Conservation (phyloP, 2,329 filamentous ascomycete species). For the Ophiosphaerella korrae region DNA sequence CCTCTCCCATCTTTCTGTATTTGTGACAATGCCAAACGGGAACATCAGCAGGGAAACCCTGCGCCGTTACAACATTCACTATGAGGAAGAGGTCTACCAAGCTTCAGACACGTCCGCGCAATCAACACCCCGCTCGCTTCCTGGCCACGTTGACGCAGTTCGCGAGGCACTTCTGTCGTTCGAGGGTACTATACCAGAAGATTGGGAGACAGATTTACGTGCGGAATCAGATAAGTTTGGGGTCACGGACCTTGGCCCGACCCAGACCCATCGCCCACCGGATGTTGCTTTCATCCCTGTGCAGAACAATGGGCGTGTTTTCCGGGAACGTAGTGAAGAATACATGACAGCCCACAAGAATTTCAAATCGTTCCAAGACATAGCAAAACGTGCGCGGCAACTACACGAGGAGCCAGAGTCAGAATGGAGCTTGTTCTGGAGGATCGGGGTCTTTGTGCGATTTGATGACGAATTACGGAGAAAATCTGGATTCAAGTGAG, state of each 20-base stretch:
- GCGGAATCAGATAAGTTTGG: constrained; percentile 1
- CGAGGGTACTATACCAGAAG: constrained; percentile 1
- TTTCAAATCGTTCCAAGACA: neutral
- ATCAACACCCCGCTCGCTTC: neutral
- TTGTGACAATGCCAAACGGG: no score
- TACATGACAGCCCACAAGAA: neutral
- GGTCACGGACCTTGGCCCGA: neutral
- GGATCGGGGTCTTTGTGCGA: neutral
- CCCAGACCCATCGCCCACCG: neutral
- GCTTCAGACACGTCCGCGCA: neutral
- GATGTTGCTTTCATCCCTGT: neutral
- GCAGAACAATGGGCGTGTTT: neutral
- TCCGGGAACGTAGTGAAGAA: neutral
- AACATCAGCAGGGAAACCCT: neutral
- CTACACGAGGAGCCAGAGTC: neutral
- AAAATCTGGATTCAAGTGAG: neutral
- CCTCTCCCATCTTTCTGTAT: no score
- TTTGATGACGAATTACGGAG: neutral
- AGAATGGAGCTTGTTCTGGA: constrained; percentile 7
- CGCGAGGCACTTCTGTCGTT: constrained; percentile 8
- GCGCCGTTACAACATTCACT: neutral
- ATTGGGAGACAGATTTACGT: neutral
- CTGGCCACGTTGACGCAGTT: constrained; percentile 7
- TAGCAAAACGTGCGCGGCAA: neutral
- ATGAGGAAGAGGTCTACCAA: constrained; percentile 4